Conservation (phyloP, 1,284 basidiomycete species). For the Ceratorhiza oryzae-sativae region DNA sequence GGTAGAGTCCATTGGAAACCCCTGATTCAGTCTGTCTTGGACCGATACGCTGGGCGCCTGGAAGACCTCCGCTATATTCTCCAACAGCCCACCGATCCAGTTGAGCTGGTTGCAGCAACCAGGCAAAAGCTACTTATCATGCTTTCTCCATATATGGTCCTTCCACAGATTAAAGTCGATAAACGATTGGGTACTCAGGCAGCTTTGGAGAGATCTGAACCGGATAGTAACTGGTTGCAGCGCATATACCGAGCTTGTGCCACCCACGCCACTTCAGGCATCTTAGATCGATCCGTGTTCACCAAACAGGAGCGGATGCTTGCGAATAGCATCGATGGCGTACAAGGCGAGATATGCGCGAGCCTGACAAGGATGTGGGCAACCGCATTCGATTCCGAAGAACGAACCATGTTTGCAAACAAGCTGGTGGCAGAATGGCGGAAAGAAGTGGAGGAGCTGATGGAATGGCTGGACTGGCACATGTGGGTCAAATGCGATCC, state of each 20-base stretch:
- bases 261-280: not conserved
- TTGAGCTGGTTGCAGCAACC: slow-evolving; percentile 39
- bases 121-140: slow-evolving; percentile 51
- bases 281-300: not conserved
- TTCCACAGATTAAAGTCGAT: not conserved
- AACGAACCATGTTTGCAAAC: not conserved
- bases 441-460: slow-evolving; percentile 49
- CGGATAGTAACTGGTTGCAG: slow-evolving; percentile 9
- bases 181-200: too few species aligned
- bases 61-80: slow-evolving; percentile 54
- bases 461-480: slow-evolving; percentile 59
- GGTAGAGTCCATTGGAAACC: slow-evolving; percentile 57
- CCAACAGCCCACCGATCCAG: slow-evolving; percentile 39
- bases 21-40: slow-evolving; percentile 53
- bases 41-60: slow-evolving; percentile 56
- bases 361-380: slow-evolving; percentile 57
- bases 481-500: slow-evolving; percentile 57
- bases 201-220: not conserved
- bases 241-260: slow-evolving; percentile 19
- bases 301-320: slow-evolving; percentile 12
- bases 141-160: slow-evolving; percentile 51
- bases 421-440: slow-evolving; percentile 48
- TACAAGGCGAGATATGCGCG: slow-evolving; percentile 50
- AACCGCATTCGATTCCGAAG: slow-evolving; percentile 49
- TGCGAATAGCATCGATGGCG: not conserved